Conservation (phyloP, 2,329 filamentous ascomycete species). For the Fusarium chaquense region DNA sequence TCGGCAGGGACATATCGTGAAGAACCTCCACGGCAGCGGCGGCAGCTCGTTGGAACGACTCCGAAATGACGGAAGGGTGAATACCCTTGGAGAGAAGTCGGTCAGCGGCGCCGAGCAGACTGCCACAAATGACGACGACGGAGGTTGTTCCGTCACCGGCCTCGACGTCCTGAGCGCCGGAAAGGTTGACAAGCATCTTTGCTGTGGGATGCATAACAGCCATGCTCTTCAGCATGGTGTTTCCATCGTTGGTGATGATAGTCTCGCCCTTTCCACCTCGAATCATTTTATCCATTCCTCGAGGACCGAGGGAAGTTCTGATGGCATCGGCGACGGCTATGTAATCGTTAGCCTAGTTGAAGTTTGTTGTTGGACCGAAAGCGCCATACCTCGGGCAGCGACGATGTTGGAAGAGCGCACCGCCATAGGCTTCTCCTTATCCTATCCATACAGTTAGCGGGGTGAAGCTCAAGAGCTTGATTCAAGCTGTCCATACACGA, state of each 20-base stretch:
- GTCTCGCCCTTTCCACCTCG: constrained; percentile 96
- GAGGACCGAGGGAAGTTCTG: constrained; percentile 92
- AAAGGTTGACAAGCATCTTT: constrained; percentile 98
- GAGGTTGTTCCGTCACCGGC: constrained; percentile 98
- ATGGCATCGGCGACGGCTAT: constrained; percentile 96
- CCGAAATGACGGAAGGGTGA: constrained; percentile 97
- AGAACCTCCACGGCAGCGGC: constrained; percentile 89
- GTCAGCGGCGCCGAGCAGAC: constrained; percentile 92
- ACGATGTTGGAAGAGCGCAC: constrained; percentile 97
- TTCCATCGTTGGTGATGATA: constrained; percentile 99
- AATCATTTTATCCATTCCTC: constrained; percentile 99
- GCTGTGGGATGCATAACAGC: constrained; percentile 99
- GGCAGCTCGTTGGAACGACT: constrained; percentile 95
- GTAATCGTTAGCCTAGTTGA: constrained; percentile 32
- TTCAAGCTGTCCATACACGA: constrained; percentile 60
- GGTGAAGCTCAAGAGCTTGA: constrained; percentile 53
- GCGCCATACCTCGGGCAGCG: constrained; percentile 83
- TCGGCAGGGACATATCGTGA: constrained; percentile 95
- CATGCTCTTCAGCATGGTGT: constrained; percentile 99
- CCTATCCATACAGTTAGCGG: constrained; percentile 60
- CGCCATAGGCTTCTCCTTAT: constrained; percentile 98
- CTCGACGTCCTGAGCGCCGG: constrained; percentile 97
- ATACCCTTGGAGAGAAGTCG: constrained; percentile 91
- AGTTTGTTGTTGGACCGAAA: constrained; percentile 1
- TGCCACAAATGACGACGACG: constrained; percentile 97